Evolutionary conservation across 2,329 filamentous ascomycete genomes (phyloP).

Genomic region (Passalora sequoiae): DNA sequence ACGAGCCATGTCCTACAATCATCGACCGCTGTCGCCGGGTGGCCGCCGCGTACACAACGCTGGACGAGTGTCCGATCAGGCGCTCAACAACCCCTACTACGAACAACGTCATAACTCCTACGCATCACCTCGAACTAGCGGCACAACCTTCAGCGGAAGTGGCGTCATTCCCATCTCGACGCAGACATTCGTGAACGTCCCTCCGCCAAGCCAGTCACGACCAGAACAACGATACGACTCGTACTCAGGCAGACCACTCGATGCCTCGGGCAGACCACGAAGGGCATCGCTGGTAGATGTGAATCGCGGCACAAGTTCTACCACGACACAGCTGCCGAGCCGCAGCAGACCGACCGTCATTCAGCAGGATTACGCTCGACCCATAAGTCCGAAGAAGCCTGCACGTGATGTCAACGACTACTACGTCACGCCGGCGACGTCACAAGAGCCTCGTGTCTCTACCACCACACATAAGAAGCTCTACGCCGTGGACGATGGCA

Average conservation of each 20-base stretch:
- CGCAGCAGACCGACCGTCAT: conserved; percentile 34
- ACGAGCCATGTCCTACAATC: conserved; percentile 30
- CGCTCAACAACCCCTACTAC: conserved; percentile 31
- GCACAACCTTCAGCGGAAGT: conserved; percentile 17
- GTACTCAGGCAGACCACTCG: conserved; percentile 40
- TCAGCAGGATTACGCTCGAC: conserved; percentile 31
- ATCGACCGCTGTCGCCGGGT: conserved; percentile 34
- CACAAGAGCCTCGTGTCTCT: conserved; percentile 25
- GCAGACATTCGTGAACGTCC: conserved; percentile 32
- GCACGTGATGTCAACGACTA: conserved; percentile 33
- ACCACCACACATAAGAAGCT: conserved; percentile 43
- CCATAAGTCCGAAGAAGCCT: conserved; percentile 40
- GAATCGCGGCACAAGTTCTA: conserved; percentile 29
- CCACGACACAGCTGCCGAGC: conserved; percentile 25
- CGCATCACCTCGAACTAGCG: conserved; percentile 31
- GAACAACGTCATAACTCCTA: conserved; percentile 26
- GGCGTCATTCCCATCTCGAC: conserved; percentile 37
- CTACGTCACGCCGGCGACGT: conserved; percentile 36
- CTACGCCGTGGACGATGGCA: conserved; percentile 45
- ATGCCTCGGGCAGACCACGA: conserved; percentile 20
- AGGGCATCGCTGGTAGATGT: conserved; percentile 41
- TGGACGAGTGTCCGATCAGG: conserved; percentile 28
- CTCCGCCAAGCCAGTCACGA: conserved; percentile 17
- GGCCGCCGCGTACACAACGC: conserved; percentile 33
- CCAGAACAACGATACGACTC: conserved; percentile 37